Conservation (phyloP, 2,329 filamentous ascomycete species). For the Bisporella sp. region DNA sequence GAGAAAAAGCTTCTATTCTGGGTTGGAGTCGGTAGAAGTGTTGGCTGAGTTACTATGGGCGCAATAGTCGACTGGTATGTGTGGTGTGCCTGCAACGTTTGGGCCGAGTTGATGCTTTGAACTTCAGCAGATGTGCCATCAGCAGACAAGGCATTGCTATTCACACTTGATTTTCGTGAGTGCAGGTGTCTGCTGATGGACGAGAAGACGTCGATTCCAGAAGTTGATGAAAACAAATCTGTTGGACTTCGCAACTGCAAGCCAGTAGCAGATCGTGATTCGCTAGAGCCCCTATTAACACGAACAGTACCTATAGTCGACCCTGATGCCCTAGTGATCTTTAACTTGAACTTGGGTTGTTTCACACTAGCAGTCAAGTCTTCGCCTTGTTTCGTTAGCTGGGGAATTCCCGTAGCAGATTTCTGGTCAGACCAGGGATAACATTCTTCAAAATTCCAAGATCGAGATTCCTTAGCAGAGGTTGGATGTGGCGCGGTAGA, state of each 20-base stretch:
- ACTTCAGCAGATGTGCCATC: slow-evolving; percentile 4
- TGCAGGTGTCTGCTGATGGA: slow-evolving; percentile 22
- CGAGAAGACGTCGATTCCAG: slow-evolving; percentile 24
- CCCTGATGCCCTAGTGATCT: slow-evolving; percentile 22
- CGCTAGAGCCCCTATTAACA: slow-evolving; percentile 17
- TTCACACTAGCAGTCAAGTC: slow-evolving; percentile 4
- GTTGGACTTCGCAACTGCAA: slow-evolving; percentile 21
- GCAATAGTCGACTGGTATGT: too few species aligned
- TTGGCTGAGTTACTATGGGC: too few species aligned
- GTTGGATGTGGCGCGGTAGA: slow-evolving; percentile 8
- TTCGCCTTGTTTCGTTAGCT: not conserved
- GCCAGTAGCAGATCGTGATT: slow-evolving; percentile 13
- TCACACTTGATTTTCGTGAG: slow-evolving; percentile 17
- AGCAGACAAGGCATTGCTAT: slow-evolving; percentile 10
- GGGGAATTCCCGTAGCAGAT: slow-evolving; percentile 2
- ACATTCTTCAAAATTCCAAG: slow-evolving; percentile 18
- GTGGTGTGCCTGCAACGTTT: not conserved
- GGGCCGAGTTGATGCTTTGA: slow-evolving; percentile 1
- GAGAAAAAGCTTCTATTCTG: slow-evolving; percentile 29
- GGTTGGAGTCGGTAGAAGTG: not conserved
- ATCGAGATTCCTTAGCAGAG: slow-evolving; percentile 13
- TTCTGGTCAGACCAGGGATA: slow-evolving; percentile 16
- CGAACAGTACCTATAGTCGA: slow-evolving; percentile 23
- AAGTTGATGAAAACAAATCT: slow-evolving; percentile 25
- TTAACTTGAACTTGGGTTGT: slow-evolving; percentile 22